A percentile compares a stretch with the other conserved stretches of the same genome.
Evolutionary conservation across 257 asterid species (phyloP).

Genomic region (Penstemon barbatus): DNA sequence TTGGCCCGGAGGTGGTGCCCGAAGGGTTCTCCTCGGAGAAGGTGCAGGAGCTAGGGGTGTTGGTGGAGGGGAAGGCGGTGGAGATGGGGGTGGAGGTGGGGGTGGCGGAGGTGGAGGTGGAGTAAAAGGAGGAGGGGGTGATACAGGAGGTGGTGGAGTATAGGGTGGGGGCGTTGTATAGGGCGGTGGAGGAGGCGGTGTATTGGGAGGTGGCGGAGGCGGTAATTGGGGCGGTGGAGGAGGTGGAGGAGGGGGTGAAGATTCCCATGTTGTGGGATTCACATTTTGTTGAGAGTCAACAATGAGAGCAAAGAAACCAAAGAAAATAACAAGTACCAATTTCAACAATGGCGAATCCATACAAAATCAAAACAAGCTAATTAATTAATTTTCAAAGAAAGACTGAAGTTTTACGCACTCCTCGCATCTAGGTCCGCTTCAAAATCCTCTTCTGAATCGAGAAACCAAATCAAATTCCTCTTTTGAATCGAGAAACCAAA

Average conservation of each 20-base stretch:
- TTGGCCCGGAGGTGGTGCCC: slow-evolving; percentile 24
- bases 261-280: slow-evolving; percentile 26
- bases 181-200: slow-evolving; percentile 21
- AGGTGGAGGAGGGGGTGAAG: slow-evolving; percentile 35
- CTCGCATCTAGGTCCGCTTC: slow-evolving; percentile 51
- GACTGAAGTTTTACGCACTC: slow-evolving; percentile 31
- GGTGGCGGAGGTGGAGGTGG: slow-evolving; percentile 22
- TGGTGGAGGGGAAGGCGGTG: slow-evolving; percentile 16
- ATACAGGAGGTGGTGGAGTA: slow-evolving; percentile 21
- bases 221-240: slow-evolving; percentile 29
- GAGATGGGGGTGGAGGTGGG: slow-evolving; percentile 26
- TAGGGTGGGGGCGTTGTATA: slow-evolving; percentile 24
- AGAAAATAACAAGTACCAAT: slow-evolving; percentile 30
- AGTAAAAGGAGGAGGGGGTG: slow-evolving; percentile 20
- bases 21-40: slow-evolving; percentile 33
- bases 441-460: slow-evolving; percentile 8
- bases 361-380: slow-evolving; percentile 22
- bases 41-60: slow-evolving; percentile 7
- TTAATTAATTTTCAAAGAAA: slow-evolving; percentile 26
- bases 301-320: slow-evolving; percentile 32
- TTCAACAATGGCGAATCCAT: slow-evolving; percentile 58
- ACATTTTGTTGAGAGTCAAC: slow-evolving; percentile 52
- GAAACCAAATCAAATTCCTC: slow-evolving; percentile 12
- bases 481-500: slow-evolving; percentile 11
- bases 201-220: slow-evolving; percentile 16